Evolutionary conservation across 140 eudicot genomes (phyloP).

Genomic region (Oenanthe javanica): DNA sequence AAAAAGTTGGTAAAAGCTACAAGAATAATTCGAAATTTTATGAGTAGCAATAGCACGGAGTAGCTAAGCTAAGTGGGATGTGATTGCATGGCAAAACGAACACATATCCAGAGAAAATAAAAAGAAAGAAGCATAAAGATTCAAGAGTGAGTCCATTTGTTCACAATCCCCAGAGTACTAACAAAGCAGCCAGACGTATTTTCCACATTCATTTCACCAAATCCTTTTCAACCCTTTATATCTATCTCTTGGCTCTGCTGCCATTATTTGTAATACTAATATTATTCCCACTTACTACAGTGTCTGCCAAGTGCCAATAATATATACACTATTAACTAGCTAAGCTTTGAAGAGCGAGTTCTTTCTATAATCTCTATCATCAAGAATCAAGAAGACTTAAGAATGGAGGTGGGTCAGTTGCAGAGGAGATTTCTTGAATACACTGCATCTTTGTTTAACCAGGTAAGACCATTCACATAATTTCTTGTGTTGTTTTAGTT

Average conservation of each 20-base stretch:
- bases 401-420: constrained; percentile 33
- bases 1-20: neutral
- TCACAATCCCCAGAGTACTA: neutral
- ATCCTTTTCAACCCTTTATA: constrained; percentile 12
- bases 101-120: constrained; percentile 18
- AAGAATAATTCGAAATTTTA: neutral
- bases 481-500: neutral
- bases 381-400: neutral
- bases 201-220: constrained; percentile 18
- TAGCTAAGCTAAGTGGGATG: neutral
- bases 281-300: neutral
- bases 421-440: constrained; percentile 51
- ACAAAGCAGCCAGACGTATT: neutral
- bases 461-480: constrained; percentile 20
- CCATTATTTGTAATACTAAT: neutral
- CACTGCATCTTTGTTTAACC: constrained; percentile 44
- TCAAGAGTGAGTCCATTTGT: neutral
- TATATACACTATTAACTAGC: neutral
- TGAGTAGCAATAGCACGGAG: neutral
- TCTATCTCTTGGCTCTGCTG: constrained; percentile 2
- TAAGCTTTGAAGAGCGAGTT: neutral
- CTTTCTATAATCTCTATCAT: neutral
- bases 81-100: constrained; percentile 5
- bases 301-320: constrained; percentile 1
- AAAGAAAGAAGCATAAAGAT: neutral